These are phyloP conservation scores for Warburgia ugandensis DNA, from an alignment of 164 flowering plant genomes.

Conservation along the genomic window DNA sequence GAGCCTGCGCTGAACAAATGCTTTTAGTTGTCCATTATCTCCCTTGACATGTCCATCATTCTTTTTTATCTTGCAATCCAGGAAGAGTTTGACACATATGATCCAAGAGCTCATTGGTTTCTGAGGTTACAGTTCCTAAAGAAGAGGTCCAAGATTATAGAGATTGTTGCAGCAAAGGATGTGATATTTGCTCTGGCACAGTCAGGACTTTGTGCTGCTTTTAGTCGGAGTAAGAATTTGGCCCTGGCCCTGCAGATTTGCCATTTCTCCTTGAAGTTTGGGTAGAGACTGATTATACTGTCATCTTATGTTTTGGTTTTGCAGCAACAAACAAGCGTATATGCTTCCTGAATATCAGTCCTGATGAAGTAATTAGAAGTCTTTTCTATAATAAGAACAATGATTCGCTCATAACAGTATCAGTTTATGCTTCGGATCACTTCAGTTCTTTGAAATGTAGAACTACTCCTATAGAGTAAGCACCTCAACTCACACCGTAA, in stretches of 20 bases:
- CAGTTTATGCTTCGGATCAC: conserved; percentile 87
- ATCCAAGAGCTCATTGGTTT: conserved; percentile 13
- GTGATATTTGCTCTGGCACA: conserved; percentile 18
- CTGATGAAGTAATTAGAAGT: conserved; percentile 83
- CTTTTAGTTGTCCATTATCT: neutral
- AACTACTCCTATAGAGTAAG: conserved; percentile 78
- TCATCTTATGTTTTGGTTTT: too few relatives aligned
- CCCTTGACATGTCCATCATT: neutral
- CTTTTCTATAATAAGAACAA: conserved; percentile 87
- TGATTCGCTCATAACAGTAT: conserved; percentile 87
- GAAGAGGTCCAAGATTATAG: too few relatives aligned
- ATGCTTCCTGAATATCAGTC: conserved; percentile 77
- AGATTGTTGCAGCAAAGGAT: conserved; percentile 18
- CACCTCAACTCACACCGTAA: too few relatives aligned
- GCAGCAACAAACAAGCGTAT: conserved; percentile 19
- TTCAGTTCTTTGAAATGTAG: conserved; percentile 91
- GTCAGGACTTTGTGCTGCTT: conserved; percentile 19
- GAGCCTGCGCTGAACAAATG: too few relatives aligned
- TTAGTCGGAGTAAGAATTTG: conserved; percentile 11
- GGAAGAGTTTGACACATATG: conserved; percentile 16
- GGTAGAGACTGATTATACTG: conserved; percentile 74
- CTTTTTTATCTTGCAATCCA: conserved; percentile 6
- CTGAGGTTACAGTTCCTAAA: conserved; percentile 11
- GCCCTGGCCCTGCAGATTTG: too few relatives aligned
- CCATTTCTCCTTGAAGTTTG: too few relatives aligned